phyloP scores from a whole-genome alignment of 345 rosid species.

The Euphorbia tirucalli region DNA sequence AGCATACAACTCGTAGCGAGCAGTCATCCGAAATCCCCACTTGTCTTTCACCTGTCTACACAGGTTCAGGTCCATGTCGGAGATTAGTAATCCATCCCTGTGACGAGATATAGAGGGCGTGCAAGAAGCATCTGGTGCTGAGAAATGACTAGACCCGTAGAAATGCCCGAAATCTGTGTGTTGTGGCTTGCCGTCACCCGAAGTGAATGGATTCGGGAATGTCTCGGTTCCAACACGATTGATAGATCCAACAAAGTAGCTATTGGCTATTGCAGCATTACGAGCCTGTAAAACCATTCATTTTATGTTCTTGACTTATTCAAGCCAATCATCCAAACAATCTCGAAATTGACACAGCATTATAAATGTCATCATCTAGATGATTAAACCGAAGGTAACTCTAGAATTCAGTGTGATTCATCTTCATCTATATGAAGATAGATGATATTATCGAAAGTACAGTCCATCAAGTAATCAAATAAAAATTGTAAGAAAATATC shows the following conservation, averaged over 20 bases:
- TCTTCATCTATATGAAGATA: constrained; percentile 2
- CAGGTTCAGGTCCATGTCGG: constrained; percentile 91
- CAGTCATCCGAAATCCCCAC: constrained; percentile 93
- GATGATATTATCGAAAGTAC: not conserved
- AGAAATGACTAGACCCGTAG: constrained; percentile 87
- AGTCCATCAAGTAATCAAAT: not conserved
- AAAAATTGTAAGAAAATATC: not conserved
- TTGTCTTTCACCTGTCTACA: constrained; percentile 89
- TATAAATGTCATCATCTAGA: not conserved
- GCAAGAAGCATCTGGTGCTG: constrained; percentile 95
- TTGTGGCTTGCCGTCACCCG: constrained; percentile 88
- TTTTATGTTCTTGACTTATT: not conserved
- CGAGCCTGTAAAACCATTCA: constrained; percentile 56
- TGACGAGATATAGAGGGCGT: constrained; percentile 73
- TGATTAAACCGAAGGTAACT: not conserved
- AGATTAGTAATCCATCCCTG: constrained; percentile 75
- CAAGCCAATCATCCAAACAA: not conserved
- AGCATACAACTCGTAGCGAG: constrained; percentile 70
- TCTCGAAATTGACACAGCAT: not conserved
- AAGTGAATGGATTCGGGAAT: constrained; percentile 87
- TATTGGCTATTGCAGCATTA: constrained; percentile 93
- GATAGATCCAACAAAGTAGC: constrained; percentile 92
- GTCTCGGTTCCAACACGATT: constrained; percentile 94
- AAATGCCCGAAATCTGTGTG: constrained; percentile 89
- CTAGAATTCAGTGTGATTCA: not conserved